These are phyloP conservation scores for Mucor indicus DNA, from an alignment of 371 early-diverging fungal genomes.

Conservation along the genomic window DNA sequence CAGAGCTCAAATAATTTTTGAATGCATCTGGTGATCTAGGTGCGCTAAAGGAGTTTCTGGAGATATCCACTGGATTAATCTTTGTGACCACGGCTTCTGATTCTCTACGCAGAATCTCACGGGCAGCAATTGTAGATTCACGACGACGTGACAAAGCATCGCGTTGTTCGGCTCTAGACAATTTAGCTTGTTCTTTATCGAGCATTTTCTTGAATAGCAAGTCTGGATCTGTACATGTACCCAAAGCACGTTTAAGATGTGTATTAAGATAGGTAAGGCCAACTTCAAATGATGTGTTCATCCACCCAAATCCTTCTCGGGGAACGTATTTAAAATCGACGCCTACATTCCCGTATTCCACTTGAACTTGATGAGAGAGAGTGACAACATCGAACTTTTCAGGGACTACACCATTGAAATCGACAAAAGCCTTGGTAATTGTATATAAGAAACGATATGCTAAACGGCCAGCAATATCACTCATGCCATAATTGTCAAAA, in stretches of 20 bases:
- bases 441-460: constrained; percentile 94
- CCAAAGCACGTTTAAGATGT: constrained; percentile 70
- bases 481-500: constrained; percentile 75
- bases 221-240: constrained; percentile 75
- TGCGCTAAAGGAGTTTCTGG: constrained; percentile 5
- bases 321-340: constrained; percentile 89
- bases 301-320: constrained; percentile 96
- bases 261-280: constrained; percentile 71
- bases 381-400: constrained; percentile 93
- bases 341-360: constrained; percentile 93
- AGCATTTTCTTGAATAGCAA: constrained; percentile 44
- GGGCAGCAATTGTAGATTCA: constrained; percentile 20
- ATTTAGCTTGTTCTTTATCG: constrained; percentile 13
- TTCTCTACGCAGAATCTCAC: constrained; percentile 8
- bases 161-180: constrained; percentile 11
- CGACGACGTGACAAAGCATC: constrained; percentile 17
- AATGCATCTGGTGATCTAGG: constrained; percentile 10
- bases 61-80: constrained; percentile 15
- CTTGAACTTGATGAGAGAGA: constrained; percentile 87
- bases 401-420: constrained; percentile 93
- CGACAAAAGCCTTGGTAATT: constrained; percentile 88
- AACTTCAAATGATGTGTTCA: constrained; percentile 89
- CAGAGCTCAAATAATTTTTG: background rate
- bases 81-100: constrained; percentile 11
- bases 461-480: constrained; percentile 66